Base-by-base conservation (phyloP, 2,329 filamentous ascomycete genomes). In the Dactylellina drechsleri region DNA sequence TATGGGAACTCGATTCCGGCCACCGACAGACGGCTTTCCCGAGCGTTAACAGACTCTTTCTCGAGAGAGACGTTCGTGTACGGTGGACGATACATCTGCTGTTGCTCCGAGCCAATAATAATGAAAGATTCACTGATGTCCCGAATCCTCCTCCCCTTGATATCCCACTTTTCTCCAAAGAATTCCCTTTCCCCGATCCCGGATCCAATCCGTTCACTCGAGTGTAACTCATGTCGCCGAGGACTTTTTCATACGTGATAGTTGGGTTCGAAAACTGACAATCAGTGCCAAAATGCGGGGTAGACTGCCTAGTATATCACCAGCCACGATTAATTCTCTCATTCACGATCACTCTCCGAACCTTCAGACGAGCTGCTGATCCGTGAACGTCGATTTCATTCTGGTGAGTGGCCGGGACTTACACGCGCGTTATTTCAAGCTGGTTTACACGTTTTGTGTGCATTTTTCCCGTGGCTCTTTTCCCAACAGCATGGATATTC, bases 211-310 rank as follows among this genome's bases (percentile, higher is more conserved):
- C 41, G 47, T 52, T 18, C 18, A 23, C 47, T n/a, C 15, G 6
- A n/a, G 13, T 54, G 31, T 36, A 36, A 26, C n/a, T 47, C 28
- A 45, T 60, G 56, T 47, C 56, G 47, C 16, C 36, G 36, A 23
- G 57, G 56, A 49, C 40, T 28, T 60, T 61, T 54, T 60, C 31
- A 45, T 31, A 50, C 23, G 20, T 10, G n/a, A 57, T 26, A 50
- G 20, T 43, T 49, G 49, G 57, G 68, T 61, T 18, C 54, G 31
- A 53, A 75, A 61, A 75, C 71, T 75, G 71, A 75, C 71, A 68
- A 75, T 75, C 68, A 64, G 71, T 58, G 58, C 64, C 64, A 68
- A 75, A 75, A 75, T 75, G 71, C 71, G 71, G 71, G 71, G 71
- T 75, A 75, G 71, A 66, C 36, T 61, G 20, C 36, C 40, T 56